phyloP scores from a whole-genome alignment of 2,329 filamentous ascomycete genomes.

The Trichophyton rubrum region DNA sequence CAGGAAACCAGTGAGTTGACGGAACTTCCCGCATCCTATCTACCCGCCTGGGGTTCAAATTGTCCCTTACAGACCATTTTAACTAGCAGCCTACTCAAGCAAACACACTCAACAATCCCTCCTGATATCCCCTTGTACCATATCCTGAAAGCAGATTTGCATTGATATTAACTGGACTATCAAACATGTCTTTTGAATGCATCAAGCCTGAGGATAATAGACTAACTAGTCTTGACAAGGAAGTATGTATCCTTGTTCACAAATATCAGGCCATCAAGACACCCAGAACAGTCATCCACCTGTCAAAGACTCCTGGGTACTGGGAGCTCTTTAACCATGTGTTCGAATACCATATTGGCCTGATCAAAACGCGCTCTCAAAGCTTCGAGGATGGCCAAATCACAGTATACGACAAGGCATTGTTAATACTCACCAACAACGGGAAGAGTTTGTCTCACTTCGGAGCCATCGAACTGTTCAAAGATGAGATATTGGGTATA shows the following conservation, averaged over 20 bases:
- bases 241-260: conserved; percentile 16
- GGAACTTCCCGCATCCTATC: not conserved
- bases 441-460: conserved; percentile 21
- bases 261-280: conserved; percentile 18
- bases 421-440: conserved; percentile 25
- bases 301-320: conserved; percentile 19
- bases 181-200: not conserved
- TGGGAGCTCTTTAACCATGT: conserved; percentile 21
- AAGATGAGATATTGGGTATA: conserved; percentile 29
- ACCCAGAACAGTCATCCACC: conserved; percentile 22
- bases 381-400: conserved; percentile 25
- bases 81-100: no score
- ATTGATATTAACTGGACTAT: not conserved
- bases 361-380: conserved; percentile 27
- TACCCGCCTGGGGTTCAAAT: not conserved
- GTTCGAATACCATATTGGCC: conserved; percentile 24
- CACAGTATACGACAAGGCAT: conserved; percentile 31
- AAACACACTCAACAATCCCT: not conserved
- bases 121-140: not conserved
- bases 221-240: not conserved
- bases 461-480: conserved; percentile 27
- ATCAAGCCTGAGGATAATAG: not conserved
- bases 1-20: not conserved
- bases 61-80: no score
- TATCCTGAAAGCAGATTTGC: not conserved